Evolutionary conservation across 2,329 filamentous ascomycete genomes (phyloP).

Genomic region (Paraphoma sp.): DNA sequence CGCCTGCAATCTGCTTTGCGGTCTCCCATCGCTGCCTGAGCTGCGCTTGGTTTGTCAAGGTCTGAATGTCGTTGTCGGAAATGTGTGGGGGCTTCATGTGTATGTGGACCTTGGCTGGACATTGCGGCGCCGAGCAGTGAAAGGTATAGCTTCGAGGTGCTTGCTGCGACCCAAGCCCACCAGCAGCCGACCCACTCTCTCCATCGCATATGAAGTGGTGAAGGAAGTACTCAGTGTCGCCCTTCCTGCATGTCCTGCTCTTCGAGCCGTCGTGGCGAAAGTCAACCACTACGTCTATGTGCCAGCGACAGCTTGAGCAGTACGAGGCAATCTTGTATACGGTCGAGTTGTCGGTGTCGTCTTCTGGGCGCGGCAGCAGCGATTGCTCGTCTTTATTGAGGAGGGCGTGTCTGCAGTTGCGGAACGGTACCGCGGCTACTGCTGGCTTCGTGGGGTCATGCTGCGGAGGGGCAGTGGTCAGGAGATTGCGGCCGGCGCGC

Average conservation of each 20-base stretch:
- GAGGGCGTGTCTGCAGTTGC: constrained; percentile 66
- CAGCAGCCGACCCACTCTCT: constrained; percentile 18
- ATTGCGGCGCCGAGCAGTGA: constrained; percentile 65
- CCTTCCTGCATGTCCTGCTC: constrained; percentile 49
- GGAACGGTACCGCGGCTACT: constrained; percentile 41
- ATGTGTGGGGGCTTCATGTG: constrained; percentile 62
- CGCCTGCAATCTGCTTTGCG: constrained; percentile 59
- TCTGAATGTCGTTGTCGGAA: constrained; percentile 52
- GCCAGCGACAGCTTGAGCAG: constrained; percentile 67
- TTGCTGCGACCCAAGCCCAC: constrained; percentile 24
- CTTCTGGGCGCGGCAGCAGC: constrained; percentile 52
- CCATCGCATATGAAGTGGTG: constrained; percentile 63
- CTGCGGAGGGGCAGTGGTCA: constrained; percentile 65
- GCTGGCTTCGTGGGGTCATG: constrained; percentile 49
- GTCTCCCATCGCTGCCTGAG: constrained; percentile 62
- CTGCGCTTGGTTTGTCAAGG: constrained; percentile 61
- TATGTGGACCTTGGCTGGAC: constrained; percentile 61
- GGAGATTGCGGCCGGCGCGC: constrained; percentile 58
- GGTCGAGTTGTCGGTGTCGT: constrained; percentile 46
- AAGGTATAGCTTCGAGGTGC: constrained; percentile 51
- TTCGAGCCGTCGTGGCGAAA: constrained; percentile 52
- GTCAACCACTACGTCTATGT: constrained; percentile 65
- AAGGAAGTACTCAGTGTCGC: constrained; percentile 59
- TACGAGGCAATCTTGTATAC: constrained; percentile 65
- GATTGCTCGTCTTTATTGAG: constrained; percentile 64